Evolutionary conservation across 2,329 filamentous ascomycete species (phyloP).

Genomic region (Colletotrichum sp.): DNA sequence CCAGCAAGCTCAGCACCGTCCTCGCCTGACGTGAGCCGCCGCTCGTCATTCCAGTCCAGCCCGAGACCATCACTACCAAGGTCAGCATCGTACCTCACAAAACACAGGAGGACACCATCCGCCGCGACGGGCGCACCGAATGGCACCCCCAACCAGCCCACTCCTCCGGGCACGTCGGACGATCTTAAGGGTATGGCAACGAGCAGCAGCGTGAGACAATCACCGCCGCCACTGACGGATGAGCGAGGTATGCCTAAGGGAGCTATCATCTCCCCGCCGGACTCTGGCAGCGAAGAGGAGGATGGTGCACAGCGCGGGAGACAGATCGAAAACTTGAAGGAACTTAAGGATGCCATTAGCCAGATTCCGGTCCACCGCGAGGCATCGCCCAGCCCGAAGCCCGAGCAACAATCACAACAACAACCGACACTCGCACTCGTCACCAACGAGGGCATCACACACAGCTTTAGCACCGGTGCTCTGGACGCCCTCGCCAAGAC

Average conservation of each 20-base stretch:
- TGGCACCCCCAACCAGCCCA: slow-evolving; percentile 42
- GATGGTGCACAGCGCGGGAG: slow-evolving; percentile 50
- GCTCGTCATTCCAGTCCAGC: slow-evolving; percentile 59
- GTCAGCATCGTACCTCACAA: slow-evolving; percentile 69
- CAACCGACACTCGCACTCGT: slow-evolving; percentile 27
- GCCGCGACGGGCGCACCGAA: slow-evolving; percentile 30
- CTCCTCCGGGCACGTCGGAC: slow-evolving; percentile 55
- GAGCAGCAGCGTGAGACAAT: slow-evolving; percentile 75
- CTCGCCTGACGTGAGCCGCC: slow-evolving; percentile 63
- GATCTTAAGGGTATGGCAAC: slow-evolving; percentile 51
- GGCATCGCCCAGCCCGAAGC: slow-evolving; percentile 54
- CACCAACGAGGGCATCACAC: slow-evolving; percentile 42
- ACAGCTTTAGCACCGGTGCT: slow-evolving; percentile 52
- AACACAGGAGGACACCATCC: slow-evolving; percentile 65
- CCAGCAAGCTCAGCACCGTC: slow-evolving; percentile 62
- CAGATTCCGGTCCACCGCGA: slow-evolving; percentile 72
- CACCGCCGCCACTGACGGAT: slow-evolving; percentile 81
- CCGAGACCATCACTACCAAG: slow-evolving; percentile 62
- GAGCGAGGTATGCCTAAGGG: slow-evolving; percentile 76
- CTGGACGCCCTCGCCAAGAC: slow-evolving; percentile 45
- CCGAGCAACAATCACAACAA: not conserved
- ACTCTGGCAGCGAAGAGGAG: slow-evolving; percentile 88
- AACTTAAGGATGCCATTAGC: slow-evolving; percentile 83
- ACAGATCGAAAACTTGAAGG: slow-evolving; percentile 58
- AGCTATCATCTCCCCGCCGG: slow-evolving; percentile 89